Evolutionary conservation across 805 yeast species (phyloP).

Genomic region (Candida germanica): DNA sequence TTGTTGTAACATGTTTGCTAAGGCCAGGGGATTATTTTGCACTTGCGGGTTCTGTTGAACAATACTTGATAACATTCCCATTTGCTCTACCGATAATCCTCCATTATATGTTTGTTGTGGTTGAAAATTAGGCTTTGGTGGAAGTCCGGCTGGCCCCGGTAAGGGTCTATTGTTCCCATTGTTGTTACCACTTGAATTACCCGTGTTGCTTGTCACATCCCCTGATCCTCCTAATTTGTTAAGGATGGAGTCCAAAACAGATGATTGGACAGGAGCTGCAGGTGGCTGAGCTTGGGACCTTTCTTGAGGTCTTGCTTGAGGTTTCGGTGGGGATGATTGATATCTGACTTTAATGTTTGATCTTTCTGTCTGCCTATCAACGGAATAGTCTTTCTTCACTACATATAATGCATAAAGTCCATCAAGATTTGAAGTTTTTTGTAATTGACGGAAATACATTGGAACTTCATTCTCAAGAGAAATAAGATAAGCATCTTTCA

Average conservation of each 20-base stretch:
- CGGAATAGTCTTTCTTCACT: slow-evolving; percentile 34
- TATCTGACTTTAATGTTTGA: not conserved
- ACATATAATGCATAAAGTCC: slow-evolving; percentile 36
- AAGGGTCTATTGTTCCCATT: not conserved
- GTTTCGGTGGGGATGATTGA: not conserved
- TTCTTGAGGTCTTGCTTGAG: not conserved
- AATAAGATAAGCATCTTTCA: slow-evolving; percentile 63
- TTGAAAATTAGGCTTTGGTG: slow-evolving; percentile 5
- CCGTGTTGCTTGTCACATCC: not conserved
- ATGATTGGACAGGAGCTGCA: not conserved
- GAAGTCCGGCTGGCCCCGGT: too few species aligned
- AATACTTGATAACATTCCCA: slow-evolving; percentile 10
- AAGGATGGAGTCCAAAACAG: slow-evolving; percentile 23
- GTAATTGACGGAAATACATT: slow-evolving; percentile 15
- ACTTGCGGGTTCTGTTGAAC: slow-evolving; percentile 18
- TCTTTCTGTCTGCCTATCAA: slow-evolving; percentile 8
- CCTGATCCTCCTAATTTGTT: slow-evolving; percentile 21
- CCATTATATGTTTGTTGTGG: not conserved
- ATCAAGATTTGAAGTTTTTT: slow-evolving; percentile 10
- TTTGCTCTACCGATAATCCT: slow-evolving; percentile 10
- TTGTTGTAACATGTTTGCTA: slow-evolving; percentile 11
- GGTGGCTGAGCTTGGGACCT: slow-evolving; percentile 1
- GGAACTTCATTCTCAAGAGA: slow-evolving; percentile 27
- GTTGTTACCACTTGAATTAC: not conserved
- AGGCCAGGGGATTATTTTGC: slow-evolving; percentile 12